Percentiles rank a stretch among this genome's conserved stretches.
Conservation (phyloP, 1,284 basidiomycete genomes). For the Cerioporus squamosus region DNA sequence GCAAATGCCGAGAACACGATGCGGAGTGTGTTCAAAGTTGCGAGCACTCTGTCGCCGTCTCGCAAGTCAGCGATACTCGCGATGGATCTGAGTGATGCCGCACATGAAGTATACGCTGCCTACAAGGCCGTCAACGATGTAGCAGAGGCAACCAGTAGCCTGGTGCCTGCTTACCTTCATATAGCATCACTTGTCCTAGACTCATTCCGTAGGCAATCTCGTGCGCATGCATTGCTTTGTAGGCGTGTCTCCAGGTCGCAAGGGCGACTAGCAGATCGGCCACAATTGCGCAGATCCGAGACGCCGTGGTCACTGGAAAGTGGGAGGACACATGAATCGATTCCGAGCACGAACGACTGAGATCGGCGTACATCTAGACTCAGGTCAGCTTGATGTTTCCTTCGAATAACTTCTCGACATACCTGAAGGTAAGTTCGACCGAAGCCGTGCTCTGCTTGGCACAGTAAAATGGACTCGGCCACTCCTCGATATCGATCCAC, state of each 20-base stretch:
- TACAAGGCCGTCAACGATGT: neutral
- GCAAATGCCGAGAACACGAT: neutral
- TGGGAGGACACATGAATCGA: neutral
- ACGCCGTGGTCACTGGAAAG: neutral
- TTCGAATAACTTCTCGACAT: neutral
- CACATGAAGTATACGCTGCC: neutral
- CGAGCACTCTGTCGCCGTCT: neutral
- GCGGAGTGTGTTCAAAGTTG: neutral
- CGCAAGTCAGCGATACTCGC: neutral
- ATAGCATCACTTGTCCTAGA: neutral
- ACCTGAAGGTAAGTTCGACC: neutral
- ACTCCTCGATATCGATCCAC: neutral
- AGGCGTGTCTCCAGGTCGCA: neutral
- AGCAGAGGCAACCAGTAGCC: neutral
- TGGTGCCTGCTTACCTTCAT: neutral
- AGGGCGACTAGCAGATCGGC: neutral
- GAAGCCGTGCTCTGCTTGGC: neutral
- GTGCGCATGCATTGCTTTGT: neutral
- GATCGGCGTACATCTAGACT: neutral
- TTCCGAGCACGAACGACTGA: too few species aligned
- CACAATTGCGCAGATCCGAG: neutral
- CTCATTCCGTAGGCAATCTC: neutral
- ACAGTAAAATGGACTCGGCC: neutral
- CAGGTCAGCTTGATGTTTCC: neutral
- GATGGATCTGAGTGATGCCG: neutral